phyloP scores from a whole-genome alignment of 352 stramenopile genomes.

The Phytophthora citricola region DNA sequence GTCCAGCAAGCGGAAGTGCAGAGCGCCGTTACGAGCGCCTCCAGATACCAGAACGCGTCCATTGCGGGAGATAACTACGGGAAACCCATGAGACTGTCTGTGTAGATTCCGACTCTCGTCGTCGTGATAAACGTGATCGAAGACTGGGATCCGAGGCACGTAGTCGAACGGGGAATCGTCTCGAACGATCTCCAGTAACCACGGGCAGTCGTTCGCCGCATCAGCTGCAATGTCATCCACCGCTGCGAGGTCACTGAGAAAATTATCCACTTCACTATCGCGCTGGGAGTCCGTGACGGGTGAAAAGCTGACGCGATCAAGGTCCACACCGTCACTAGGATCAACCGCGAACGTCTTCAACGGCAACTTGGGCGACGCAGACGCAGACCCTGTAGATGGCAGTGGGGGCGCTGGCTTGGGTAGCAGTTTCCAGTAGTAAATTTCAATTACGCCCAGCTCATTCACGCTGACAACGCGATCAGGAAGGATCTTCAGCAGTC shows the following conservation, averaged over 20 bases:
- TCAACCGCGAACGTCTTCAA: constrained; percentile 29
- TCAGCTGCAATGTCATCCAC: constrained; percentile 9
- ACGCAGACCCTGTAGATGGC: constrained; percentile 7
- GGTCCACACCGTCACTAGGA: constrained; percentile 9
- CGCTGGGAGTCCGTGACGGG: constrained; percentile 15
- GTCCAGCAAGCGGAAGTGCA: constrained; percentile 82
- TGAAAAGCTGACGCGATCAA: constrained; percentile 20
- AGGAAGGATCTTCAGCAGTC: constrained; percentile 74
- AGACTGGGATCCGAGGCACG: constrained; percentile 80
- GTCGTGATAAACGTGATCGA: constrained; percentile 48
- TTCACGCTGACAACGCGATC: constrained; percentile 86
- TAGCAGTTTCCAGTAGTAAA: constrained; percentile 86
- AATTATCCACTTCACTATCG: constrained; percentile 25
- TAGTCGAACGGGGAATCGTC: constrained; percentile 85
- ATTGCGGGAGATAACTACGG: constrained; percentile 67
- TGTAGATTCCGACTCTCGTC: constrained; percentile 22
- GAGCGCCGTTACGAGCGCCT: constrained; percentile 71
- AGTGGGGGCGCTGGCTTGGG: constrained; percentile 49
- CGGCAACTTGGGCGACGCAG: constrained; percentile 21
- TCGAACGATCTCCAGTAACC: constrained; percentile 70
- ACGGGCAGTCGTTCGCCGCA: constrained; percentile 52
- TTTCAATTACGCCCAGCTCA: constrained; percentile 84
- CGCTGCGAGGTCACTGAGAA: constrained; percentile 10
- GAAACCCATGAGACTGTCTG: constrained; percentile 38
- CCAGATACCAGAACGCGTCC: constrained; percentile 78